phyloP scores from a whole-genome alignment of 225 moss, liverwort and hornwort genomes.

The Polytrichum formosum region DNA sequence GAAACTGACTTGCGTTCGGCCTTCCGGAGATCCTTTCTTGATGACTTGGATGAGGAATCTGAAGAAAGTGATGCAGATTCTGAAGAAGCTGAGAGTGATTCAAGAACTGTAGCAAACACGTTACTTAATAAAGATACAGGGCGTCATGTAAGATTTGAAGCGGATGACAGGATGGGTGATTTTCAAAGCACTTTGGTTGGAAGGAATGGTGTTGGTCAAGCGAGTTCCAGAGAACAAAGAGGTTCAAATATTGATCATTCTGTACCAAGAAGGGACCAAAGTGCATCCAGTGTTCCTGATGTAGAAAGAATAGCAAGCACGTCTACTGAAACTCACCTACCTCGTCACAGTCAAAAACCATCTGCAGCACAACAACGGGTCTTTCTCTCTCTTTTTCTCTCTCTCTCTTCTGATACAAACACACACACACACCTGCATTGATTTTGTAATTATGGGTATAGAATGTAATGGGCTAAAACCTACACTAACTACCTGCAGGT shows the following conservation, averaged over 20 bases:
- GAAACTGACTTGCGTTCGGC: slow-evolving; percentile 32
- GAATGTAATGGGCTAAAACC: not conserved
- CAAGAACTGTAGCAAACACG: slow-evolving; percentile 23
- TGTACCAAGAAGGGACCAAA: slow-evolving; percentile 26
- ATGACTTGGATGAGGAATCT: slow-evolving; percentile 29
- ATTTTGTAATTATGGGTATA: too few species aligned
- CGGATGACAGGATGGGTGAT: slow-evolving; percentile 8
- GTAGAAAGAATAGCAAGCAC: slow-evolving; percentile 9
- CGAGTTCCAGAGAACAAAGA: slow-evolving; percentile 2
- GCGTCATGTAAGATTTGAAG: slow-evolving; percentile 16
- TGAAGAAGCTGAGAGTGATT: slow-evolving; percentile 40
- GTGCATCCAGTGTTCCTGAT: slow-evolving; percentile 15
- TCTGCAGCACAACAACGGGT: slow-evolving; percentile 48
- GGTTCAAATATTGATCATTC: slow-evolving; percentile 1
- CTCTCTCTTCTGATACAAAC: too few species aligned
- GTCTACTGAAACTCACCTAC: slow-evolving; percentile 20
- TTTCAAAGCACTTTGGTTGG: slow-evolving; percentile 32
- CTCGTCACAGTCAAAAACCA: slow-evolving; percentile 11
- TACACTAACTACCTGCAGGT: not conserved
- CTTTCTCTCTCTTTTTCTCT: not conserved
- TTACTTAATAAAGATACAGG: slow-evolving; percentile 20
- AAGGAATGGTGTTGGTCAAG: slow-evolving; percentile 5
- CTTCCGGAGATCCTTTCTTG: slow-evolving; percentile 32
- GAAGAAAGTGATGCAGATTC: slow-evolving; percentile 30
- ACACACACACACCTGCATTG: too few species aligned